A percentile compares a stretch with the other conserved stretches of the same genome.
Conservation (phyloP, 1,139 yeast species). For the Starmera stellimalicola region DNA sequence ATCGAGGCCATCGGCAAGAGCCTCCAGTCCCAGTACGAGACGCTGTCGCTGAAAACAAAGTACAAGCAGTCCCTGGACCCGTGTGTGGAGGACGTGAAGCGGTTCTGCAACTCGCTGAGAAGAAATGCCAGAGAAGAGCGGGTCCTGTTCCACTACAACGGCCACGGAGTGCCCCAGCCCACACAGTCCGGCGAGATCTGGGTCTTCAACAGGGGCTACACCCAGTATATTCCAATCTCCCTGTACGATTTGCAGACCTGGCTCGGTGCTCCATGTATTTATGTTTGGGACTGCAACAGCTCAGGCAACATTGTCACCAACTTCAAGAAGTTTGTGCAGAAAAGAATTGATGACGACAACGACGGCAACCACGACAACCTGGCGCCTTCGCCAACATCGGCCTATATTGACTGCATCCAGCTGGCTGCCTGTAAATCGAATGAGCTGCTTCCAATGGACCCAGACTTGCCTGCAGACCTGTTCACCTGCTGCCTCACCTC, state of each 20-base stretch:
- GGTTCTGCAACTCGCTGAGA: constrained; percentile 82
- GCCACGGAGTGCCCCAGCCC: constrained; percentile 98
- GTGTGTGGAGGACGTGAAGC: constrained; percentile 88
- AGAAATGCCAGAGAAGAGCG: constrained; percentile 89
- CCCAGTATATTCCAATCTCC: constrained; percentile 94
- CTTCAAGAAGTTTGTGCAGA: constrained; percentile 84
- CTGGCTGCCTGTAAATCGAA: constrained; percentile 87
- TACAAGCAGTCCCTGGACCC: constrained; percentile 92
- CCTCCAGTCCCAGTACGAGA: constrained; percentile 82
- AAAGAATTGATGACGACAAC: constrained; percentile 80
- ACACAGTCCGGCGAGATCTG: constrained; percentile 97
- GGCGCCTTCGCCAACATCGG: constrained; percentile 46
- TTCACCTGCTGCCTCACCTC: constrained; percentile 93
- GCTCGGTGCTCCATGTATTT: constrained; percentile 96
- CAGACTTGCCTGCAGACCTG: constrained; percentile 91
- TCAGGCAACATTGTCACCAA: constrained; percentile 92
- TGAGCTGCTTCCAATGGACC: constrained; percentile 86
- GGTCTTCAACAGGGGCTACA: constrained; percentile 95
- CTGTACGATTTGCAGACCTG: constrained; percentile 89
- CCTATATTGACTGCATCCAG: constrained; percentile 81
- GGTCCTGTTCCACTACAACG: constrained; percentile 88
- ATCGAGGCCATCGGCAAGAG: constrained; percentile 86
- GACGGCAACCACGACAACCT: constrained; percentile 59
- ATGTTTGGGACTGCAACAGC: constrained; percentile 88
- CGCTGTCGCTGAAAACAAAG: constrained; percentile 76